phyloP scores from a whole-genome alignment of 2,329 filamentous ascomycete species.

The Sclerotinia trifoliorum region DNA sequence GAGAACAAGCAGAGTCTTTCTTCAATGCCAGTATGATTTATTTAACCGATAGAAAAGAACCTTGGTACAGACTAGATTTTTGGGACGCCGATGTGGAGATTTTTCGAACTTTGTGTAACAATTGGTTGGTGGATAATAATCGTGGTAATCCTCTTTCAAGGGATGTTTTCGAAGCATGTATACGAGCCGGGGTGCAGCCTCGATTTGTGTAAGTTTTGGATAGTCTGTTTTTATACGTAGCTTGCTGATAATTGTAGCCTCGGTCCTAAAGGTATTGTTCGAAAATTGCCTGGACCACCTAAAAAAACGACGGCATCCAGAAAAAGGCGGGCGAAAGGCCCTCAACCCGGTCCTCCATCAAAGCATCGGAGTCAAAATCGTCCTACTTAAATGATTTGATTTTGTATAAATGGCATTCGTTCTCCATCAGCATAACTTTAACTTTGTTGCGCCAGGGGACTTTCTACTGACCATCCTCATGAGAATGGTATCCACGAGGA shows the following conservation, averaged over 20 bases:
- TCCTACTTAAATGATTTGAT: not conserved
- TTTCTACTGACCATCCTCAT: no score
- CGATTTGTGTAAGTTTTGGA: conserved; percentile 11
- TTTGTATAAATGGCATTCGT: not conserved
- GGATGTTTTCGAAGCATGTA: not conserved
- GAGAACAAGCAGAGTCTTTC: not conserved
- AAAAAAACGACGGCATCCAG: not conserved
- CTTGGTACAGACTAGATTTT: conserved; percentile 11
- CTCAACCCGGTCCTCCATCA: conserved; percentile 3
- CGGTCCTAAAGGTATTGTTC: conserved; percentile 5
- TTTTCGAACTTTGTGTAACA: conserved; percentile 4
- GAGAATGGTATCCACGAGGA: no score
- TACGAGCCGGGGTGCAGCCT: conserved; percentile 7
- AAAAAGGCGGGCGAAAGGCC: not conserved
- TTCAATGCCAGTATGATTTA: not conserved
- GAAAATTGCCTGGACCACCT: not conserved
- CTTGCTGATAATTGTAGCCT: not conserved
- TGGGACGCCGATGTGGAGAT: conserved; percentile 15
- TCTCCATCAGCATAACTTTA: not conserved
- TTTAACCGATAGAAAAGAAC: conserved; percentile 15
- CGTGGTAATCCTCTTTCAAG: not conserved
- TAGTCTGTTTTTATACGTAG: no score
- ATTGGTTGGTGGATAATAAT: not conserved
- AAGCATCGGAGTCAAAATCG: conserved; percentile 3
- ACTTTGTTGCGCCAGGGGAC: no score